Percentiles rank a stretch among this genome's conserved stretches.
Conservation (phyloP, 2,329 filamentous ascomycete species). For the Zopfia rhizophila region DNA sequence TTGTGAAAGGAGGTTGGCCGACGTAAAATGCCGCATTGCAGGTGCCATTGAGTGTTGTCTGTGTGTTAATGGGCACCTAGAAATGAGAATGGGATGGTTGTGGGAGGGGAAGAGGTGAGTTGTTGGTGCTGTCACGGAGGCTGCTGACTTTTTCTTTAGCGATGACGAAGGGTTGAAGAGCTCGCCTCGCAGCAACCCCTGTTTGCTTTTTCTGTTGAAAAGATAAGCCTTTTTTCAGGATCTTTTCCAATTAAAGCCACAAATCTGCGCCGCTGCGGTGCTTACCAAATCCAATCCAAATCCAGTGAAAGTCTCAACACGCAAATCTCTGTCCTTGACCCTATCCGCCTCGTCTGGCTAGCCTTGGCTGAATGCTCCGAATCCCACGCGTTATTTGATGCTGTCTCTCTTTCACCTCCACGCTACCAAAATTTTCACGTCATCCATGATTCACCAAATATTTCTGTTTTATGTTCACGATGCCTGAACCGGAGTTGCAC, state of each 20-base stretch:
- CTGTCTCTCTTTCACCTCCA: conserved; percentile 8
- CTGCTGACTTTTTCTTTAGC: conserved; percentile 19
- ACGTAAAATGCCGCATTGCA: conserved; percentile 48
- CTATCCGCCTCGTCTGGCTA: background rate
- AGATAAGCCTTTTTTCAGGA: conserved; percentile 16
- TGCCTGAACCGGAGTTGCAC: background rate
- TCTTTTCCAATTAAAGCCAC: conserved; percentile 8
- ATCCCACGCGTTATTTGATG: conserved; percentile 20
- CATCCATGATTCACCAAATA: conserved; percentile 5
- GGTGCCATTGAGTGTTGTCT: conserved; percentile 42
- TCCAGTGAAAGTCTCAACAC: conserved; percentile 1
- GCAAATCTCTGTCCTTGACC: background rate
- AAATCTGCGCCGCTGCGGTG: conserved; percentile 5
- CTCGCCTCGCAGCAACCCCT: conserved; percentile 1
- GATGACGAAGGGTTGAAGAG: conserved; percentile 22
- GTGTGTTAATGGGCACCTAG: conserved; percentile 8
- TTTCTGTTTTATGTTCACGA: background rate
- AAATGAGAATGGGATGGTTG: conserved; percentile 13
- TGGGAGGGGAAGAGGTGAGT: conserved; percentile 6
- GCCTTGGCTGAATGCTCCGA: background rate
- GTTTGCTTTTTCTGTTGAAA: conserved; percentile 15
- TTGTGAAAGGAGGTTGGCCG: conserved; percentile 38
- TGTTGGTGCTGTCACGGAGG: conserved; percentile 2
- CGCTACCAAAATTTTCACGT: conserved; percentile 17
- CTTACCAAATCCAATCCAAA: too few relatives aligned